phyloP scores from a whole-genome alignment of 2,329 filamentous ascomycete genomes.

The Colletotrichum destructivum region DNA sequence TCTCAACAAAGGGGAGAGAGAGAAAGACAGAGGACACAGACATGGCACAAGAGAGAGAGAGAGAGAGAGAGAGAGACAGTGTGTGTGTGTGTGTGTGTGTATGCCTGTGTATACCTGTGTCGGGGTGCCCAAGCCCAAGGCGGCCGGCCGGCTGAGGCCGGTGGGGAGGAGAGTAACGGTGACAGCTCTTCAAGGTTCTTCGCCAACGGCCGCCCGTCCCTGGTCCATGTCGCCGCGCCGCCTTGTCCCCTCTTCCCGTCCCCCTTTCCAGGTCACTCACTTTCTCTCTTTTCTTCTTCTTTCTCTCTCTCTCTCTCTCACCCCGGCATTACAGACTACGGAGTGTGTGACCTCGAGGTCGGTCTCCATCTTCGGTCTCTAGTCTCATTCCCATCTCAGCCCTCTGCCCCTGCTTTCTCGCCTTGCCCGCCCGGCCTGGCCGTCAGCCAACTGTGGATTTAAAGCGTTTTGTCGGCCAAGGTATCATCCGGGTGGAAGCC shows the following conservation, averaged over 20 bases:
- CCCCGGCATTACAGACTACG: background rate
- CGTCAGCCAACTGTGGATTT: conserved; percentile 14
- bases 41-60: background rate
- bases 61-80: background rate
- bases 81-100: background rate
- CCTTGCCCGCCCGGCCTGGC: conserved; percentile 35
- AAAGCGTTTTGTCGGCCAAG: background rate
- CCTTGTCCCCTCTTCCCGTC: background rate
- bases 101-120: background rate
- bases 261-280: background rate
- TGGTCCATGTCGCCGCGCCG: conserved; percentile 31
- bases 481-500: background rate
- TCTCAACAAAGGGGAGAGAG: background rate
- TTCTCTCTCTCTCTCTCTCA: background rate
- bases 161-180: conserved; percentile 11
- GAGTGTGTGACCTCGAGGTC: conserved; percentile 14
- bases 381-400: conserved; percentile 25
- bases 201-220: conserved; percentile 20
- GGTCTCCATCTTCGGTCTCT: conserved; percentile 7
- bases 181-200: conserved; percentile 22
- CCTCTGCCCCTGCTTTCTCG: conserved; percentile 8
- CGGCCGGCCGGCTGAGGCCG: background rate
- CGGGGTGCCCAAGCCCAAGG: conserved; percentile 6
- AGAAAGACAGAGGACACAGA: no score
- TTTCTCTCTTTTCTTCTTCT: no score